phyloP scores from a whole-genome alignment of 352 stramenopile species.

The Phytophthora pseudosyringae region DNA sequence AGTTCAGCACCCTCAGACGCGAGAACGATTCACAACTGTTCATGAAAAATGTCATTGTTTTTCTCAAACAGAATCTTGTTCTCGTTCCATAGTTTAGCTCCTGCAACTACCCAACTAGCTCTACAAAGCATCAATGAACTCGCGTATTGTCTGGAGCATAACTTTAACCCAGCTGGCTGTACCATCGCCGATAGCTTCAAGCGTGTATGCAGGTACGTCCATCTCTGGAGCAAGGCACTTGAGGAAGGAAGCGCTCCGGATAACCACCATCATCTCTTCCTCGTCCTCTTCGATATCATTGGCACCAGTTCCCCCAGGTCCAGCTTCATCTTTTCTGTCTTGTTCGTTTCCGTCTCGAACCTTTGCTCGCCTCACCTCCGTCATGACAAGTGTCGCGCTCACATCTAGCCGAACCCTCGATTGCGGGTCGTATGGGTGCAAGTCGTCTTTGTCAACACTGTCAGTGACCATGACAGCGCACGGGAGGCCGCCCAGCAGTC shows the following conservation, averaged over 20 bases:
- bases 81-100: too few species aligned
- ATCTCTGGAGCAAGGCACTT: constrained; percentile 20
- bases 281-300: neutral
- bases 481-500: neutral
- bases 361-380: constrained; percentile 2
- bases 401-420: constrained; percentile 38
- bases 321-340: neutral
- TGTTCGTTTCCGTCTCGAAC: too few species aligned
- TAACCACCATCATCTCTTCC: constrained; percentile 20
- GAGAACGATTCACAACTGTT: neutral
- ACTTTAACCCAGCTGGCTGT: constrained; percentile 21
- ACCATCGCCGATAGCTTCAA: constrained; percentile 6
- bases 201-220: neutral
- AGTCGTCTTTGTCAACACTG: constrained; percentile 41
- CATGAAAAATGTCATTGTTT: neutral
- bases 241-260: constrained; percentile 22
- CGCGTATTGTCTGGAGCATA: constrained; percentile 25
- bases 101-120: neutral
- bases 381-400: constrained; percentile 27
- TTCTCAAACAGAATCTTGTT: too few species aligned
- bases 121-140: constrained; percentile 9
- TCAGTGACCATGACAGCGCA: constrained; percentile 32
- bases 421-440: constrained; percentile 41
- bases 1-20: neutral
- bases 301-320: too few species aligned